phyloP scores from a whole-genome alignment of 148 eudicot genomes.

The Talinum fruticosum region DNA sequence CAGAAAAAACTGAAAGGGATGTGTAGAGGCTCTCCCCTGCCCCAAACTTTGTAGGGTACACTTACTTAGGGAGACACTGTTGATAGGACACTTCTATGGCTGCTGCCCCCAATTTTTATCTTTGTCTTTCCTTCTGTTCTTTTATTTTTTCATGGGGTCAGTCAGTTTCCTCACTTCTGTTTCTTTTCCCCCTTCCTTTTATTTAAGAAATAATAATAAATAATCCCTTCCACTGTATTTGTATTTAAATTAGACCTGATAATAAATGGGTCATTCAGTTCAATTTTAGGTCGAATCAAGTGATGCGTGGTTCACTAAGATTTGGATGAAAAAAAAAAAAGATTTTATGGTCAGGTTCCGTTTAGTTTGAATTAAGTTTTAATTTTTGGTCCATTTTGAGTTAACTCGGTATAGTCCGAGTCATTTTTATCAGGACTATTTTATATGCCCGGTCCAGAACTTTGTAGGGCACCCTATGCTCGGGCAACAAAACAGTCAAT shows the following conservation, averaged over 20 bases:
- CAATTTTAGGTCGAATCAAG: no score
- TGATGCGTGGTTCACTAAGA: no score
- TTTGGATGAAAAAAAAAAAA: no score
- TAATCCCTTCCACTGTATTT: not conserved
- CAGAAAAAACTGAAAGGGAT: not conserved
- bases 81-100: constrained; percentile 6
- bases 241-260: no score
- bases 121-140: constrained; percentile 4
- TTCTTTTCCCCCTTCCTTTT: not conserved
- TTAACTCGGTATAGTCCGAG: no score
- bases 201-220: not conserved
- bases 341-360: no score
- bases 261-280: no score
- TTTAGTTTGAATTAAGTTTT: no score
- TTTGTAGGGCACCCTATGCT: not conserved
- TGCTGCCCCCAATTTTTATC: not conserved
- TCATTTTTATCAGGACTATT: no score
- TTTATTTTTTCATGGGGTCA: not conserved
- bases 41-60: not conserved
- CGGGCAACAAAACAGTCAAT: not conserved
- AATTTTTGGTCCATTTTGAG: no score
- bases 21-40: not conserved
- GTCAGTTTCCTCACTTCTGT: not conserved
- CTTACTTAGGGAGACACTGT: not conserved
- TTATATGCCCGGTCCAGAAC: not conserved